Percentiles rank a stretch among this genome's conserved stretches.
These are phyloP conservation scores for Aspergillus heteromorphus DNA, from an alignment of 495 filamentous ascomycete species.

Conservation along the genomic window DNA sequence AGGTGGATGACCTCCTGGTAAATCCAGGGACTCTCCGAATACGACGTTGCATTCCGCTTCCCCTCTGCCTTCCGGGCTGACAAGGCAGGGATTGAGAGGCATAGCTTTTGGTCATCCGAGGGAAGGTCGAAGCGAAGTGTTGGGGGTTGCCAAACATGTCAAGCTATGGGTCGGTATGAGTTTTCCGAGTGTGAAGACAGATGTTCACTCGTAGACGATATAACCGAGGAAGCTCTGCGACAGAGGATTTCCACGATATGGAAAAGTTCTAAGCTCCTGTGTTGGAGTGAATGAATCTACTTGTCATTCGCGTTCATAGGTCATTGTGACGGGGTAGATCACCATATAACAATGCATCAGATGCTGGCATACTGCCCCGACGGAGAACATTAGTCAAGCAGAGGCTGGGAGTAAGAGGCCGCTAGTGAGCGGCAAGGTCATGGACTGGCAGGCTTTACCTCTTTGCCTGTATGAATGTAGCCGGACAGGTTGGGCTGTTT, in stretches of 20 bases:
- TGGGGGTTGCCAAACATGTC: constrained; percentile 45
- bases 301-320: neutral
- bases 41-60: constrained; percentile 28
- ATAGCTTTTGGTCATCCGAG: constrained; percentile 35
- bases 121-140: constrained; percentile 38
- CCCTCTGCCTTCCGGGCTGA: constrained; percentile 42
- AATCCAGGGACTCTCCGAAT: constrained; percentile 37
- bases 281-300: constrained; percentile 4
- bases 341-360: constrained; percentile 4
- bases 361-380: constrained; percentile 17
- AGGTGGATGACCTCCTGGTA: constrained; percentile 42
- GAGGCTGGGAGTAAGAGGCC: constrained; percentile 32
- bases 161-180: constrained; percentile 18
- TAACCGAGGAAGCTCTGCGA: constrained; percentile 42
- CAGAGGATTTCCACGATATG: constrained; percentile 28
- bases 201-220: constrained; percentile 34
- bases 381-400: constrained; percentile 26
- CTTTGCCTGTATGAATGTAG: constrained; percentile 20
- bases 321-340: neutral
- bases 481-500: neutral
- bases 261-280: constrained; percentile 21
- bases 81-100: constrained; percentile 39
- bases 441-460: constrained; percentile 20
- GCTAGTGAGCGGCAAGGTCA: constrained; percentile 20
- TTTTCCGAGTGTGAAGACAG: neutral